Base-by-base conservation (phyloP, 1,284 basidiomycete species). In the Entoloma clypeatum region DNA sequence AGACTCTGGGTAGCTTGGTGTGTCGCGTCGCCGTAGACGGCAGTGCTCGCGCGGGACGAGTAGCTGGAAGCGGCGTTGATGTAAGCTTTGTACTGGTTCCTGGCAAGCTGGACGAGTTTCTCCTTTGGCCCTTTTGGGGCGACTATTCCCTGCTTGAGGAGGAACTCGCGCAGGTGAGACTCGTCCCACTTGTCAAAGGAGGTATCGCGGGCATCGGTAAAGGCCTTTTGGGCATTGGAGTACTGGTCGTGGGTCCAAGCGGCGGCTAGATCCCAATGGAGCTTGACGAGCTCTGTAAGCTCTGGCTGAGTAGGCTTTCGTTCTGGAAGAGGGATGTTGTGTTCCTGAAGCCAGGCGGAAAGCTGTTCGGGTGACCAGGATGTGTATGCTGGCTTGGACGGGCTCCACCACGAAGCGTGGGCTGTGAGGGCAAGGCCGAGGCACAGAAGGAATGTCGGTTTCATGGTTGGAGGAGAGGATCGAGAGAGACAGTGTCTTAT, bases 111-210 rank as follows among this genome's bases (percentile, higher is more conserved):
- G 11, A 83, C 70, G 22, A 96, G 79, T 57, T 92, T 78, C 58
- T 95, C 92, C 41, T 76, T 73, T 3, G 81, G 81, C 3, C 86
- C 84, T 17, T 75, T 74, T 9, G 92, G 92, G 11, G 82, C 77
- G 32, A 95, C 79, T 47, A 94, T 72, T 32, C 92, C 92, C 50
- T 92, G 82, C 56, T 90, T 79, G 44, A 95, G 75, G n/a, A 96
- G 71, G 65, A 86, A 94, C 50, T 86, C 69, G 52, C 91, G 77
- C 19, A 95, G 70, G 34, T 75, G 74, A 19, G 79, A 83, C 58
- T 95, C 91, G 55, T 87, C 79, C 91, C 91, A 95, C 4, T 67
- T 63, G 39, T 85, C 81, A 44, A 85, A 82, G 2, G 73, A 60
- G n/a, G 70, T 62, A 5, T 73, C 65, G 59, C 76, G 72, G 41